Evolutionary conservation across 176 grass and related monocot species (phyloP), one percentile per base, ranked within the genome.

Genomic region (Poa annua): DNA sequence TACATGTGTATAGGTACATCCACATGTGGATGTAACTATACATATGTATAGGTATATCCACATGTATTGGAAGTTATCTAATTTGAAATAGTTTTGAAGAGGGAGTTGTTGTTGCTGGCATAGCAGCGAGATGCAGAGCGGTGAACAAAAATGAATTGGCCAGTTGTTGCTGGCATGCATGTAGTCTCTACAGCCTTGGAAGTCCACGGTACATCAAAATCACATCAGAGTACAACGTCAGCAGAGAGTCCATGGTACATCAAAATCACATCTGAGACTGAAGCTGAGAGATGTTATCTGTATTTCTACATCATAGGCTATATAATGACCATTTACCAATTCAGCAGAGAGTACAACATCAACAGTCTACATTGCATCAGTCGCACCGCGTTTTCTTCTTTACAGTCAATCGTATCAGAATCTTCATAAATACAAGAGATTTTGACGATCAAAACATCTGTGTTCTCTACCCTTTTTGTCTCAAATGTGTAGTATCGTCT

Each of bases 401-500:
- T 80, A 67, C 77, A 86, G 11, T 65, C 52, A 66, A 86, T 81
- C 47, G 81, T 22, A 86, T 86, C 42, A 81, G 35, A 76, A 53
- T 29, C 76, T 51, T 48, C 14, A 60, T 57, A 51, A 19, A 47
- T 60, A 81, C 75, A 74, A 52, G 66, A 17, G 21, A 38, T 81
- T 76, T 81, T 52, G 24, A 89, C 17, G 50, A 32, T 29, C 61
- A 64, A 64, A 33, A 64, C 61, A 64, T 64, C 61, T 64, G 5
- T 33, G 26, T 16, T 64, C 61, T 13, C 61, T 64, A 64, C 13
- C 25, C 53, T 34, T 56, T 6, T 15, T 49, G 2, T 52, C 8
- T 66, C 26, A 80, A 53, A 3, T 63, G 60, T 63, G 25, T 17
- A 36, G 38, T 44, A 53, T 66, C 45, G 24, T 56, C 49, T 47